Evolutionary conservation across 164 flowering plant genomes (phyloP).

Genomic region (Euptelea pleiosperma): DNA sequence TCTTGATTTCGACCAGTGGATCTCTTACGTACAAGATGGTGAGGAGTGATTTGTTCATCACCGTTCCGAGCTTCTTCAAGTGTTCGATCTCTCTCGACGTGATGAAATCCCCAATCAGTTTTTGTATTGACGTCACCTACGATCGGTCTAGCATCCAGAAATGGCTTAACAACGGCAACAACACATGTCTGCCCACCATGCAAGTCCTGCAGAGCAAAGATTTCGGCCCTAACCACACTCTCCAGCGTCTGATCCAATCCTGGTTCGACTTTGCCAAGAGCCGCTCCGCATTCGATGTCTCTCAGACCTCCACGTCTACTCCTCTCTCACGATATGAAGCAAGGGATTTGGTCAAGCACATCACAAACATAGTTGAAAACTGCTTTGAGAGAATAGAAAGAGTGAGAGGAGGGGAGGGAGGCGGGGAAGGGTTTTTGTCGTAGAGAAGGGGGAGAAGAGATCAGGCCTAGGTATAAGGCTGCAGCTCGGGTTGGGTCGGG

Average conservation of each 20-base stretch:
- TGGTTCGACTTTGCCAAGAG: not conserved
- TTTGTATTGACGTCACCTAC: conserved; percentile 1
- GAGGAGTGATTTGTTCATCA: not conserved
- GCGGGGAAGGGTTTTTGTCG: no score
- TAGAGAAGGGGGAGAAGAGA: no score
- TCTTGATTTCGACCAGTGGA: no score
- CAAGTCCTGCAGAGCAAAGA: not conserved
- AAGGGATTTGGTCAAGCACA: not conserved
- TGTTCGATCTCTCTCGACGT: conserved; percentile 3
- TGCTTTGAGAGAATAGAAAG: no score
- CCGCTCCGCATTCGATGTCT: not conserved
- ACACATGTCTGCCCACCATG: not conserved
- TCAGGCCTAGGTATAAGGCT: no score
- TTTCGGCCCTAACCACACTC: not conserved
- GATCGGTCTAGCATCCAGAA: conserved; percentile 3
- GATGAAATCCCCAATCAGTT: not conserved
- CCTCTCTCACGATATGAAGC: not conserved
- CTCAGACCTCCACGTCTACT: not conserved
- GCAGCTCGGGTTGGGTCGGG: no score
- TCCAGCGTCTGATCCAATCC: conserved; percentile 5
- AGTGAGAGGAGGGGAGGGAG: no score
- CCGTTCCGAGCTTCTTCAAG: conserved; percentile 5
- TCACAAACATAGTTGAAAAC: not conserved
- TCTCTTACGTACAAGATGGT: no score
- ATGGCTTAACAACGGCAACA: conserved; percentile 2